Conservation (phyloP, 371 early-diverging fungal species). For the Dinochytrium kinnereticum region DNA sequence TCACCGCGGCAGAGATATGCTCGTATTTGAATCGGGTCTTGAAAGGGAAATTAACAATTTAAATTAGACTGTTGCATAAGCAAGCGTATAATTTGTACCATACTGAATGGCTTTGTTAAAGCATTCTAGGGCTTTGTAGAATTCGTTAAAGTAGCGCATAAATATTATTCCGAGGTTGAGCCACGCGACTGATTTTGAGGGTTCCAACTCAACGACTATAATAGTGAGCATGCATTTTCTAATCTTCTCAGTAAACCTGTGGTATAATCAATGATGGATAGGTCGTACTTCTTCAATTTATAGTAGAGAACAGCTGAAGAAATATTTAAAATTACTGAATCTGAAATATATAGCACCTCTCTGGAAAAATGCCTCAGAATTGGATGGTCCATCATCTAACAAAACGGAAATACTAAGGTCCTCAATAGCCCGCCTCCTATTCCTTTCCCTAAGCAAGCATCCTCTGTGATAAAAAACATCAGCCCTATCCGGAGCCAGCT, state of each 20-base stretch:
- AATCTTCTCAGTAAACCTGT: constrained; percentile 33
- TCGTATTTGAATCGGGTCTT: constrained; percentile 49
- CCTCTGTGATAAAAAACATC: constrained; percentile 52
- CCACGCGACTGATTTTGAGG: constrained; percentile 42
- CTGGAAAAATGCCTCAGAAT: constrained; percentile 49
- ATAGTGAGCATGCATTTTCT: not conserved
- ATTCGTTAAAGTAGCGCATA: constrained; percentile 51
- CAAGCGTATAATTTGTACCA: constrained; percentile 30
- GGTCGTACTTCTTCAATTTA: constrained; percentile 48
- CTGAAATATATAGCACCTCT: constrained; percentile 38
- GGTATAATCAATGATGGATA: constrained; percentile 49
- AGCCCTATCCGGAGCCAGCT: constrained; percentile 48
- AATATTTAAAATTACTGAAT: not conserved
- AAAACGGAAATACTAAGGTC: constrained; percentile 54
- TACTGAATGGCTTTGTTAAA: constrained; percentile 47
- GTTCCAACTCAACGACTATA: constrained; percentile 52
- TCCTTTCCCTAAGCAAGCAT: constrained; percentile 51
- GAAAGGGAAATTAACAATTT: not conserved
- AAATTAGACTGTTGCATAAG: constrained; percentile 1
- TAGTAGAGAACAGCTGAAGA: constrained; percentile 48
- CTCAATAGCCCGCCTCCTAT: constrained; percentile 51
- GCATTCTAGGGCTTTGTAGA: constrained; percentile 47
- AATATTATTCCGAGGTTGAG: constrained; percentile 56
- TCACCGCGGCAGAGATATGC: constrained; percentile 54
- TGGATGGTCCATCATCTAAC: constrained; percentile 47